phyloP scores from a whole-genome alignment of 2,329 filamentous ascomycete genomes.

The Magnaporthiopsis incrustans region DNA sequence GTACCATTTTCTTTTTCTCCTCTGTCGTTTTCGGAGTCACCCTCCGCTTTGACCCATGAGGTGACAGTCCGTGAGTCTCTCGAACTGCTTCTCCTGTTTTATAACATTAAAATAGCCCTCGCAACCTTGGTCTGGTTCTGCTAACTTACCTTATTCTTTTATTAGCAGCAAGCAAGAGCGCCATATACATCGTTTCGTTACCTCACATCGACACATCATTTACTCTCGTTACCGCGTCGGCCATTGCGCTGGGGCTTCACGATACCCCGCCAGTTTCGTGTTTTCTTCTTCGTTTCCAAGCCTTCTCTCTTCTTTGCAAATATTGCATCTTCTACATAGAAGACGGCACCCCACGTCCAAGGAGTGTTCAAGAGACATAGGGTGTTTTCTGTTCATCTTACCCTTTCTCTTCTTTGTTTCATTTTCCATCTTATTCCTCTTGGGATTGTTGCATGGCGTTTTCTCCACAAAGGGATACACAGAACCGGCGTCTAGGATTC shows the following conservation, averaged over 20 bases:
- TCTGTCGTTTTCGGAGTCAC: neutral
- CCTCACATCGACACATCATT: neutral
- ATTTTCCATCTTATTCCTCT: neutral
- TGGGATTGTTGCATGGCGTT: slow-evolving; percentile 1
- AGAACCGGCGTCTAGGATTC: slow-evolving; percentile 5
- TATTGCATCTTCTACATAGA: slow-evolving; percentile 3
- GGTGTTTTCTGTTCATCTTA: neutral
- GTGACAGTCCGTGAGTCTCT: neutral
- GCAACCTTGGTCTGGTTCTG: neutral
- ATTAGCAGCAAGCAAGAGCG: neutral
- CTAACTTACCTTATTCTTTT: neutral
- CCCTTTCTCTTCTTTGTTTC: neutral
- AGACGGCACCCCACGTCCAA: neutral
- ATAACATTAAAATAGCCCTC: neutral
- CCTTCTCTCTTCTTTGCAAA: neutral
- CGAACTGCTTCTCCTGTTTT: too few relatives aligned
- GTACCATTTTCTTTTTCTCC: neutral
- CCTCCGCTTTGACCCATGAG: neutral
- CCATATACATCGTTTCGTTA: neutral
- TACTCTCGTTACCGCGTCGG: neutral
- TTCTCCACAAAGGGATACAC: slow-evolving; percentile 1
- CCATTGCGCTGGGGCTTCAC: neutral
- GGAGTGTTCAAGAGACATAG: neutral
- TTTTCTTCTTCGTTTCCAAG: neutral
- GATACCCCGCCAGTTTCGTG: neutral